Conservation (phyloP, 768 basidiomycete species). For the Rhodosporidiobolus sp. region DNA sequence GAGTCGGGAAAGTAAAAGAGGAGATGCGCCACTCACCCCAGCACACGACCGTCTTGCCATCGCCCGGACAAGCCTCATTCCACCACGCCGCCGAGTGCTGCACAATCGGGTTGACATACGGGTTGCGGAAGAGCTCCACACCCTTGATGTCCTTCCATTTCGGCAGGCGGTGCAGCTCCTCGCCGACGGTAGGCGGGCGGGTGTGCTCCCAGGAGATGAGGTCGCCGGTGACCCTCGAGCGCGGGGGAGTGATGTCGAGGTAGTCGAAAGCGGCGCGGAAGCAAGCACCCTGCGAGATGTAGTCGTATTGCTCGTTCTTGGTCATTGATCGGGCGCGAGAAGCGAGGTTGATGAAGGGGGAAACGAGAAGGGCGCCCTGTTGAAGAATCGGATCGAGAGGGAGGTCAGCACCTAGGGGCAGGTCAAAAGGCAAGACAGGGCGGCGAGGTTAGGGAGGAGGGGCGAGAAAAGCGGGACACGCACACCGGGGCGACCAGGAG, state of each 20-base stretch:
- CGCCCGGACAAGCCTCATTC: constrained; percentile 26
- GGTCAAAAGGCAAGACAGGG: too few relatives aligned
- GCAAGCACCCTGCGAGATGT: not conserved
- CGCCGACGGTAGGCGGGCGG: not conserved
- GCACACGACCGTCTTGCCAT: constrained; percentile 21
- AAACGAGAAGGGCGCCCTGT: constrained; percentile 31
- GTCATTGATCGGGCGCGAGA: not conserved
- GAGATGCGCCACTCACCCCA: constrained; percentile 19
- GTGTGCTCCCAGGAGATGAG: constrained; percentile 9
- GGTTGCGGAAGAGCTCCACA: constrained; percentile 16
- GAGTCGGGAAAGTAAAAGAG: too few relatives aligned
- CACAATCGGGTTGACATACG: constrained; percentile 31
- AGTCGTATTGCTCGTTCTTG: constrained; percentile 15
- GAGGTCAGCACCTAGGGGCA: too few relatives aligned
- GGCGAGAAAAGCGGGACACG: too few relatives aligned
- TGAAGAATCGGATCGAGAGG: not conserved
- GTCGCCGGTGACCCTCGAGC: constrained; percentile 8
- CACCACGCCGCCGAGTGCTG: constrained; percentile 21
- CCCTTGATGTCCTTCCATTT: constrained; percentile 14
- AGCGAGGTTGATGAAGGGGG: constrained; percentile 25
- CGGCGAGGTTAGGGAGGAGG: too few relatives aligned
- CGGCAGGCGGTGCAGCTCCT: not conserved
- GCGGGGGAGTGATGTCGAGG: constrained; percentile 26
- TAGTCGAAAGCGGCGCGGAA: constrained; percentile 26
- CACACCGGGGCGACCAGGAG: constrained; percentile 25